A percentile compares a stretch with the other conserved stretches of the same genome.
These are phyloP conservation scores for Vachellia collinsii DNA, from an alignment of 306 rosid species.

Conservation along the genomic window DNA sequence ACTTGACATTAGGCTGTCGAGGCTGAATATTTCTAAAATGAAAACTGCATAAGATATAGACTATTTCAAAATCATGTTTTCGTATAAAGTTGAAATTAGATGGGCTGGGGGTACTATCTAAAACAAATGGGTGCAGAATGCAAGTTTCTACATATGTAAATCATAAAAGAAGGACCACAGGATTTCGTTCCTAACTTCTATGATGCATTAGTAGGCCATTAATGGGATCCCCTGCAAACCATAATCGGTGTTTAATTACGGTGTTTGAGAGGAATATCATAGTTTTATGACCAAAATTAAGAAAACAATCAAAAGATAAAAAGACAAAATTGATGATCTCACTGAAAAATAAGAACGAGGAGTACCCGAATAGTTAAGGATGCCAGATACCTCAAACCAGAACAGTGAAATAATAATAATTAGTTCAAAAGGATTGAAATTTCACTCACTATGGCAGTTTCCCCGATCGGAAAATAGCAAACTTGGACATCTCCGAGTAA, in stretches of 20 bases:
- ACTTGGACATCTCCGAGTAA: conserved; percentile 65
- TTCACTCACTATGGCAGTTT: conserved; percentile 45
- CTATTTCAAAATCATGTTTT: not conserved
- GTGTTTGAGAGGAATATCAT: not conserved
- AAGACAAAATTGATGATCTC: not conserved
- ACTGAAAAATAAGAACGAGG: not conserved
- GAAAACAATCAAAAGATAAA: not conserved
- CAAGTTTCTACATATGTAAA: conserved; percentile 3
- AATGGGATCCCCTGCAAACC: not conserved
- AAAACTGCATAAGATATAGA: not conserved
- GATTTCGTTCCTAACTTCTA: not conserved
- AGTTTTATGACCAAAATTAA: not conserved
- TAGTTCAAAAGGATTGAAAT: conserved; percentile 1
- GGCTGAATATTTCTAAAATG: not conserved
- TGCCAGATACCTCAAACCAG: not conserved
- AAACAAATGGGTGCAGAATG: not conserved
- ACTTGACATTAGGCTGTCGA: not conserved
- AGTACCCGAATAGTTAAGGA: not conserved
- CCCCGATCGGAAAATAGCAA: conserved; percentile 64
- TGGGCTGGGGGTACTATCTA: not conserved
- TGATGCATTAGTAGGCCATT: not conserved
- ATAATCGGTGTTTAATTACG: not conserved
- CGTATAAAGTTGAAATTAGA: not conserved
- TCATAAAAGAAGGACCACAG: not conserved
- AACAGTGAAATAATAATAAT: not conserved